Conservation (phyloP, 805 yeast species). For the Candida taoyuanica region DNA sequence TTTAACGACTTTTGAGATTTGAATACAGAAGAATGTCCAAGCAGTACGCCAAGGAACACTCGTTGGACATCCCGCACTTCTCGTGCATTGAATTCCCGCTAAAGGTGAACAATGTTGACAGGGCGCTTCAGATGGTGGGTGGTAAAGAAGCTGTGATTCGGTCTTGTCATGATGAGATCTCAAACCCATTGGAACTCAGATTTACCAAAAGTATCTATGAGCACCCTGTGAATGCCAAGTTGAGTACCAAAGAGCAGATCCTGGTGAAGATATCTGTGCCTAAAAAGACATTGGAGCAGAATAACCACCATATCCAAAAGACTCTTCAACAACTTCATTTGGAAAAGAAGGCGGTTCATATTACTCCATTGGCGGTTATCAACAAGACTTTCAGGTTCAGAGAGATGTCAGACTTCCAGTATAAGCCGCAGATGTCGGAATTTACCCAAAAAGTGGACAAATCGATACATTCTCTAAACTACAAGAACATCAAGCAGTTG, state of each 20-base stretch:
- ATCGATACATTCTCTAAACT: constrained; percentile 40
- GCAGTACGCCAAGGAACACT: constrained; percentile 46
- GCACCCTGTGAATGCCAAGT: constrained; percentile 60
- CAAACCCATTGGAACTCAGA: constrained; percentile 36
- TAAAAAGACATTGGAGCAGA: constrained; percentile 40
- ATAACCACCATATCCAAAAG: constrained; percentile 39
- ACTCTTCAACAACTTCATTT: constrained; percentile 32
- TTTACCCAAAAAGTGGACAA: constrained; percentile 38
- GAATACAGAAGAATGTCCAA: constrained; percentile 15
- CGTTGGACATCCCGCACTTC: constrained; percentile 69
- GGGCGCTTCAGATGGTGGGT: constrained; percentile 68
- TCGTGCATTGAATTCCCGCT: constrained; percentile 78
- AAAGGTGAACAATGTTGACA: constrained; percentile 53
- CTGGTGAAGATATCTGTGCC: constrained; percentile 59
- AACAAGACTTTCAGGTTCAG: constrained; percentile 71
- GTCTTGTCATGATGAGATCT: constrained; percentile 28
- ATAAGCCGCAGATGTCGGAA: constrained; percentile 51
- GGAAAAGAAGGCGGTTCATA: constrained; percentile 33
- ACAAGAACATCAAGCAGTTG: constrained; percentile 37
- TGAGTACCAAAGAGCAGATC: constrained; percentile 50
- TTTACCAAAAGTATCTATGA: constrained; percentile 37
- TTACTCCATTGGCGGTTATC: constrained; percentile 62
- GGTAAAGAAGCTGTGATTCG: constrained; percentile 40
- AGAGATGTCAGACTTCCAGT: constrained; percentile 86
- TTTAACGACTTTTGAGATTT: not conserved